These are phyloP conservation scores for Trichocladium uniseriatum DNA, from an alignment of 495 filamentous ascomycete genomes.

Conservation along the genomic window DNA sequence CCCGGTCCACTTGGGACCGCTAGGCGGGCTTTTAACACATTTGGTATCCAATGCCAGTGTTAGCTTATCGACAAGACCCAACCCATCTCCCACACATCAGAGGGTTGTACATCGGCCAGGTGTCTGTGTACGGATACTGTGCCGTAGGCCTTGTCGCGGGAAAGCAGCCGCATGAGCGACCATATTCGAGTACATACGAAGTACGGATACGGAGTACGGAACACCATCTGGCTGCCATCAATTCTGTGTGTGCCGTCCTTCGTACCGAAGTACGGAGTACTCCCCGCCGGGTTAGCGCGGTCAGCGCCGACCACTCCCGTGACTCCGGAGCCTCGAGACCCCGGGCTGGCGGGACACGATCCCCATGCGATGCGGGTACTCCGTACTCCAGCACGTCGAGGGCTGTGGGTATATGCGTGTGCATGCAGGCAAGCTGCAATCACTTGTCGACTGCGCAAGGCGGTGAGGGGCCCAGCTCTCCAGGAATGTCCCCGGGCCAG, in stretches of 20 bases:
- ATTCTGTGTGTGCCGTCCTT: too few relatives aligned
- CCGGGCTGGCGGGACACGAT: neutral
- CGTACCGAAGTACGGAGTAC: neutral
- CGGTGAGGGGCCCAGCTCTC: constrained; percentile 7
- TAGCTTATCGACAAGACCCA: too few relatives aligned
- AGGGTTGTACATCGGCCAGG: too few relatives aligned
- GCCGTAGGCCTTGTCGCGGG: too few relatives aligned
- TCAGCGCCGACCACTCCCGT: constrained; percentile 4
- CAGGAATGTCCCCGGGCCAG: constrained; percentile 1
- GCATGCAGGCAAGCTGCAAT: constrained; percentile 13
- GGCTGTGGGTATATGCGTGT: constrained; percentile 3
- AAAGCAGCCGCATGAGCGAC: neutral
- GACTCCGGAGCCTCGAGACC: constrained; percentile 8
- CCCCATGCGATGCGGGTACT: constrained; percentile 5
- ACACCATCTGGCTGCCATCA: neutral
- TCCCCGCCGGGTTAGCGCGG: too few relatives aligned
- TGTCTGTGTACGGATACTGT: too few relatives aligned
- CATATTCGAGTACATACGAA: too few relatives aligned
- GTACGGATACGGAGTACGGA: neutral
- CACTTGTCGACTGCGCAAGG: constrained; percentile 10
- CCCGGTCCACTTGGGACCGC: constrained; percentile 2
- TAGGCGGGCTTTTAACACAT: too few relatives aligned
- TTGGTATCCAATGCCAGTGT: too few relatives aligned
- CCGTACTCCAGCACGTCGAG: constrained; percentile 3
- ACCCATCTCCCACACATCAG: too few relatives aligned